These are phyloP conservation scores for Phytophthora megakarya DNA, from an alignment of 352 stramenopile genomes.

Conservation along the genomic window DNA sequence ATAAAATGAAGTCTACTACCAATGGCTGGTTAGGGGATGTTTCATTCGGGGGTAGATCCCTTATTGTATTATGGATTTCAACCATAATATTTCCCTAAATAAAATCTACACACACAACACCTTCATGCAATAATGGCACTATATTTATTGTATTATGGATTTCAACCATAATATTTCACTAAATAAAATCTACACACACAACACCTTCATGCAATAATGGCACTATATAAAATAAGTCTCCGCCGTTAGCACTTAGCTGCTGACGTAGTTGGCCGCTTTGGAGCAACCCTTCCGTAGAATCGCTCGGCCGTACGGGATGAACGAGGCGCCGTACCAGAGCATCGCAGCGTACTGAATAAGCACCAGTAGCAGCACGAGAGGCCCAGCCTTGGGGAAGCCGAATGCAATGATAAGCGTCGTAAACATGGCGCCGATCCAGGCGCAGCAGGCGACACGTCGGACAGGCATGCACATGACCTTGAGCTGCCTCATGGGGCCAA, in stretches of 20 bases:
- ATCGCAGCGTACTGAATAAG: constrained; percentile 82
- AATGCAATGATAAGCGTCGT: constrained; percentile 79
- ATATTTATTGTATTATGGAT: no score
- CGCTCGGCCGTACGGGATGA: constrained; percentile 78
- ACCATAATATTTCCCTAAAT: constrained; percentile 6
- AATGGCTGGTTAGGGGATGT: no score
- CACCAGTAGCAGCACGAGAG: constrained; percentile 73
- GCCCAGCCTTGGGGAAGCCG: constrained; percentile 66
- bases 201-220: constrained; percentile 16
- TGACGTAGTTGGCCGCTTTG: constrained; percentile 59
- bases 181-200: neutral
- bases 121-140: constrained; percentile 20
- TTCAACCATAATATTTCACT: no score
- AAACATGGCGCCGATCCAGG: constrained; percentile 81
- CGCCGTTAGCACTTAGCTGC: constrained; percentile 28
- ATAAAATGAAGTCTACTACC: no score
- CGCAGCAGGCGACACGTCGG: constrained; percentile 74
- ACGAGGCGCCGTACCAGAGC: constrained; percentile 85
- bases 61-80: no score
- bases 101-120: neutral
- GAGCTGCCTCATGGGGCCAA: constrained; percentile 67
- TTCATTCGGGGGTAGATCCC: no score
- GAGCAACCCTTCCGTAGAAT: constrained; percentile 77
- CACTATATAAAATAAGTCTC: constrained; percentile 31
- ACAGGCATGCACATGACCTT: constrained; percentile 88